These are phyloP conservation scores for Aspergillus coremiiformis DNA, from an alignment of 495 filamentous ascomycete genomes.

Conservation along the genomic window DNA sequence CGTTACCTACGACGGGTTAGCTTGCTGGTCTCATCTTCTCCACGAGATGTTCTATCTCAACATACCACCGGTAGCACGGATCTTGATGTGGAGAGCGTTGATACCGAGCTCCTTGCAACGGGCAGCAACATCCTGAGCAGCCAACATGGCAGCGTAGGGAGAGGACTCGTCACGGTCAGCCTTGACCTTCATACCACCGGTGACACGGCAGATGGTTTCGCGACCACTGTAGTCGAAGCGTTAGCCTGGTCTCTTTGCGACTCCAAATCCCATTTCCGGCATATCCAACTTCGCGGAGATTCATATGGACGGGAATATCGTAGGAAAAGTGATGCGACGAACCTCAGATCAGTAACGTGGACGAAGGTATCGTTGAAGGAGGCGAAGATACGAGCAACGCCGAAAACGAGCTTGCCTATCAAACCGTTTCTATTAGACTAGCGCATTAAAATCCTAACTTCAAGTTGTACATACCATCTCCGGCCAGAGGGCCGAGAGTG, in stretches of 20 bases:
- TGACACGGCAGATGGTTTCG: slow-evolving; percentile 99
- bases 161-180: slow-evolving; percentile 99
- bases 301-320: not conserved
- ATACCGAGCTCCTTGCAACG: slow-evolving; percentile 99
- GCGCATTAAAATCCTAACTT: not conserved
- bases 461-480: slow-evolving; percentile 58
- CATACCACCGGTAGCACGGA: slow-evolving; percentile 94
- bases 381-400: slow-evolving; percentile 98
- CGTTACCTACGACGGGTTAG: slow-evolving; percentile 61
- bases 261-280: not conserved
- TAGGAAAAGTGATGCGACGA: slow-evolving; percentile 35
- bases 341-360: slow-evolving; percentile 98
- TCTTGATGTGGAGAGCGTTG: slow-evolving; percentile 99
- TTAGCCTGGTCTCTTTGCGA: slow-evolving; percentile 42
- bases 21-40: slow-evolving; percentile 1
- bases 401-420: slow-evolving; percentile 89
- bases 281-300: not conserved
- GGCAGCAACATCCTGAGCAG: slow-evolving; percentile 83
- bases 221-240: slow-evolving; percentile 78
- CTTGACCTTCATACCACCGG: slow-evolving; percentile 99
- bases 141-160: slow-evolving; percentile 99
- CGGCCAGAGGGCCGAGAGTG: slow-evolving; percentile 89
- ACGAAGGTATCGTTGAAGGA: slow-evolving; percentile 99
- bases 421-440: slow-evolving; percentile 14
- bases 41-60: not conserved